Base-by-base conservation (phyloP, 495 filamentous ascomycete species). In the Xylaria sp. region DNA sequence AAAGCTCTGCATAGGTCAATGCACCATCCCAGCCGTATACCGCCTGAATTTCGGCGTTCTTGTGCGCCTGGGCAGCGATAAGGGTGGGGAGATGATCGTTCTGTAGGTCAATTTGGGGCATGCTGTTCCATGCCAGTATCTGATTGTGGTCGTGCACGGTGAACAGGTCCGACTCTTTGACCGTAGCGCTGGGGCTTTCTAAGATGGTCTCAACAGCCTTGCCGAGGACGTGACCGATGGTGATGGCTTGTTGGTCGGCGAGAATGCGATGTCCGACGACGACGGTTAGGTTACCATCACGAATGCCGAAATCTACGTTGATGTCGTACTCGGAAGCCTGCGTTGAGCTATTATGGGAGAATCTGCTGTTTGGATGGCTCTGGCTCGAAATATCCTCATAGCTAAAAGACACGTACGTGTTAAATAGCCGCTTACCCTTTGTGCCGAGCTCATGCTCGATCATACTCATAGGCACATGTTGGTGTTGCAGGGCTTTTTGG, bases 1-100 rank as follows among this genome's bases (percentile, higher is more conserved):
- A 82, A 21, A 86, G 73, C 46, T 82, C 64, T 12, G 71, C 67
- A 65, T 86, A 86, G 2, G 80, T 82, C 0, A 83, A 75, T 11
- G 78, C 72, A 3, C 84, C 84, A 67, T 86, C 84, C 80, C 80
- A 86, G 8, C 80, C 79, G 43, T 76, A 84, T 2, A 86, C 64
- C 8, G 84, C 84, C 61, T 83, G 79, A 1, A 81, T 80, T 0
- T 78, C 75, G 0, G 82, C 80, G 37, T 80, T 82, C 6, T 69
- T 63, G 19, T 66, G 61, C 0, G 79, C 81, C 57, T 81, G 79
- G 33, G 76, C 74, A 15, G 73, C 53, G 17, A 85, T 71, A 15
- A 85, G 72, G 17, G 81, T 75, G 50, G 83, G 81, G 6, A 85
- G 71, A 15, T 80, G 68, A 3, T 61, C 66, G 48, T 78, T 75